Base-by-base conservation (phyloP, 805 yeast genomes). In the Monosporozyma yasuniensis region DNA sequence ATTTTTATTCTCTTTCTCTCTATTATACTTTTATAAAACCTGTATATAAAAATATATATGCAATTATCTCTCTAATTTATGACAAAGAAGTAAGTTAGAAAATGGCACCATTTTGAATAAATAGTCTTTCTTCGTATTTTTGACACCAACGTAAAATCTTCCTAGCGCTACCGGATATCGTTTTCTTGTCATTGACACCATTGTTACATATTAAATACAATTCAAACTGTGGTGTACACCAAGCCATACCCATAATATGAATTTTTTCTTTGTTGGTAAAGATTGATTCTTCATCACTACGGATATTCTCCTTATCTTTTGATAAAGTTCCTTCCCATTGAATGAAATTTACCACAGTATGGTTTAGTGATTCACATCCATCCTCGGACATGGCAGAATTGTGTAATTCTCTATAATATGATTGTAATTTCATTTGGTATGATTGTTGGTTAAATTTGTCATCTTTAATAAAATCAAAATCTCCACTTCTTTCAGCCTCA, bases 81-180 rank as follows among this genome's bases (percentile, higher is more conserved):
- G 43, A 42, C 22, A 27, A n/a, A 21, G 14, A 4, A 22, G 25
- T 19, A 19, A 37, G 27, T 49, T 55, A 81, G 59, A 80, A 84
- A 0, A 76, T 73, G 0, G 85, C 87, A 1, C 93, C 93, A n/a
- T 81, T 82, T 21, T 80, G 78, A 10, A 84, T 79, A 62, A 87
- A 88, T 34, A 88, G 63, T 38, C 93, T 69, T 48, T 79, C 80
- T 54, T 84, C 84, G 56, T 86, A 77, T 54, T 74, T 79, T 52
- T 77, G 74, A 57, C 95, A 83, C 96, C 96, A 90, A 46, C 73
- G 73, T 8, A 85, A 80, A 12, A 88, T 78, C 19, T 73, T 72
- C 47, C 80, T 73, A 38, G 89, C 82, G 52, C 87, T 80, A 19
- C 70, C 70, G 51, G 89, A 66, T 0, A 76, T 72, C 38, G 77